Percentiles rank a stretch among this genome's conserved stretches.
Evolutionary conservation across 1,284 basidiomycete genomes (phyloP).

Genomic region (Ceratobasidium sp.): DNA sequence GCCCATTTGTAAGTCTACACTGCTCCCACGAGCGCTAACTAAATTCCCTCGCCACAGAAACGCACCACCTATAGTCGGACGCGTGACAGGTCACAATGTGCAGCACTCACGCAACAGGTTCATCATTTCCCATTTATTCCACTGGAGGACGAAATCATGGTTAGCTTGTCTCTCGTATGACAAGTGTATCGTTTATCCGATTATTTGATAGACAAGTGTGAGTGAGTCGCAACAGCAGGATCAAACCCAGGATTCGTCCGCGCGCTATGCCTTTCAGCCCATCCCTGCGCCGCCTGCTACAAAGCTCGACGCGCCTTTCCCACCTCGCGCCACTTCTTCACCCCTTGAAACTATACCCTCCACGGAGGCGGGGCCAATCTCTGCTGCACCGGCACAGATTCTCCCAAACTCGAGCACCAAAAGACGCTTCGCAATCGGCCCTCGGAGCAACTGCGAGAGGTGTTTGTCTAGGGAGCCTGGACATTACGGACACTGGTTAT

Average conservation of each 20-base stretch:
- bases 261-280: neutral
- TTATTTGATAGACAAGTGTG: neutral
- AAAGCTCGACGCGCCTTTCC: neutral
- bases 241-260: neutral
- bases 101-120: conserved; percentile 16
- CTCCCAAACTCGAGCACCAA: neutral
- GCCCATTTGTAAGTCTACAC: conserved; percentile 9
- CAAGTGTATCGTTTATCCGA: conserved; percentile 1
- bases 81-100: conserved; percentile 26
- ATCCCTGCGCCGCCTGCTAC: neutral
- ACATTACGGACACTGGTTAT: conserved; percentile 41
- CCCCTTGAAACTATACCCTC: too few species aligned
- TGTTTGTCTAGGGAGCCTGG: conserved; percentile 32
- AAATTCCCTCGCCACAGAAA: conserved; percentile 7
- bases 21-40: neutral
- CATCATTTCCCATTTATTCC: neutral
- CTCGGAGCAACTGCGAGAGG: conserved; percentile 25
- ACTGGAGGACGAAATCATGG: conserved; percentile 24
- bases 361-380: neutral
- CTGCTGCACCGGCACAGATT: neutral
- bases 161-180: neutral
- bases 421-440: conserved; percentile 34
- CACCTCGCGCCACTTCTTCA: neutral
- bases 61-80: conserved; percentile 5
- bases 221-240: conserved; percentile 12